phyloP scores from a whole-genome alignment of 2,329 filamentous ascomycete species.

The Emergomyces pasteurianus region DNA sequence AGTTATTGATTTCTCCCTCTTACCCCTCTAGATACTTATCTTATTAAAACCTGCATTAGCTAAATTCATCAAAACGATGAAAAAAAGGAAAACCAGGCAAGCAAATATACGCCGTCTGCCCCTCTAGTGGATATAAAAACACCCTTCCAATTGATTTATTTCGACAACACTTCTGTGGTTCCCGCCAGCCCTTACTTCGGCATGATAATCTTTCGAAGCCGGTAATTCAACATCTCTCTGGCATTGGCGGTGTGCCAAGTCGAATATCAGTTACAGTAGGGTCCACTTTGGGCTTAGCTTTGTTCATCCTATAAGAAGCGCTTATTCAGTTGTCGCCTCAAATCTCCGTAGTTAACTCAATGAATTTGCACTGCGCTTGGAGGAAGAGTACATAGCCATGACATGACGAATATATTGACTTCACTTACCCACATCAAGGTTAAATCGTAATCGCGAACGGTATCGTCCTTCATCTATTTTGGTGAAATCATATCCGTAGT shows the following conservation, averaged over 20 bases:
- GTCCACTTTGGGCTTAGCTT: neutral
- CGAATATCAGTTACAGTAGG: neutral
- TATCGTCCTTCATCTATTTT: no score
- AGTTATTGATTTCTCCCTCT: no score
- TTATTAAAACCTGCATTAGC: no score
- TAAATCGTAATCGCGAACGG: no score
- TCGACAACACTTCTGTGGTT: neutral
- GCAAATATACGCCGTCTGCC: no score
- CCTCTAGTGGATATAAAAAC: no score
- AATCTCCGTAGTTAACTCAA: neutral
- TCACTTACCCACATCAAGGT: no score
- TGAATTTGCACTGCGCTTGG: neutral
- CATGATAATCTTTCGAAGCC: neutral
- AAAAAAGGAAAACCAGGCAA: no score
- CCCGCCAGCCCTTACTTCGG: neutral
- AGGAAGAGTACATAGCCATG: neutral
- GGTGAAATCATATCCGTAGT: no score
- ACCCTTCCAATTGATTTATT: no score
- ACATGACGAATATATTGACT: neutral
- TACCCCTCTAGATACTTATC: no score
- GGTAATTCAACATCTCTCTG: neutral
- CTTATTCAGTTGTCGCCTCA: neutral
- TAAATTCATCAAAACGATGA: no score
- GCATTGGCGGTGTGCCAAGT: neutral
- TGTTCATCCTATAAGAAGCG: neutral